Conservation (phyloP, 352 stramenopile genomes). For the Phytophthora crassamura region DNA sequence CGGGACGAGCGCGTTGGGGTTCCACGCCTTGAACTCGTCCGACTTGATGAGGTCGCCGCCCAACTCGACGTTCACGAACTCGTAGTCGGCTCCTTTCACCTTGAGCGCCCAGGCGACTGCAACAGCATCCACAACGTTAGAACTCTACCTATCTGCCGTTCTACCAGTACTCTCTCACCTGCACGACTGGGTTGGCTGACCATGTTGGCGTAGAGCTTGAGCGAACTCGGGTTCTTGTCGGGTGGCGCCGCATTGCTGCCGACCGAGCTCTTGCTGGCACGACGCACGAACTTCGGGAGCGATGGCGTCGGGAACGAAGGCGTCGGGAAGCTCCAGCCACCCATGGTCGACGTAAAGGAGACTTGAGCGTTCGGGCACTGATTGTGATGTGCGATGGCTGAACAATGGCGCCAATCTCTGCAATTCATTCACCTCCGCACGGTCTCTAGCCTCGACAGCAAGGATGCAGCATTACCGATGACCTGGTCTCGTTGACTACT, state of each 20-base stretch:
- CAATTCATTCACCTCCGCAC: slow-evolving; percentile 9
- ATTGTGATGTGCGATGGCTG: background rate
- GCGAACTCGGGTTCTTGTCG: slow-evolving; percentile 24
- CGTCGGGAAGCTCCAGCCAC: slow-evolving; percentile 36
- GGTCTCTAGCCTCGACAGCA: slow-evolving; percentile 15
- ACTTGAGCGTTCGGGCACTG: too few species aligned
- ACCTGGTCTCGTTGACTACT: background rate
- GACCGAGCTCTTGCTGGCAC: slow-evolving; percentile 27
- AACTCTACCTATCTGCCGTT: background rate
- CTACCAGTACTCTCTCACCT: slow-evolving; percentile 15
- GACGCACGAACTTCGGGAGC: slow-evolving; percentile 31
- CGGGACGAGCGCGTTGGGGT: slow-evolving; percentile 59
- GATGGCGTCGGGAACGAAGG: too few species aligned
- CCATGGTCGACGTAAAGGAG: slow-evolving; percentile 14
- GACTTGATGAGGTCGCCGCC: slow-evolving; percentile 31
- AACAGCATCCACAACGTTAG: slow-evolving; percentile 4
- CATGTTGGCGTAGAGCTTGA: slow-evolving; percentile 56
- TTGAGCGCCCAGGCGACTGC: slow-evolving; percentile 46
- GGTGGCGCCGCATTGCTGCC: slow-evolving; percentile 20
- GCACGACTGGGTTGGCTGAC: slow-evolving; percentile 52
- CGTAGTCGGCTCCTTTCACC: slow-evolving; percentile 50
- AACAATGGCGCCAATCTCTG: slow-evolving; percentile 11
- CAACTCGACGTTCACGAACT: slow-evolving; percentile 46
- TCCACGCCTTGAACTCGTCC: slow-evolving; percentile 59
- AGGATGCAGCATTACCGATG: slow-evolving; percentile 6